Evolutionary conservation across 768 basidiomycete species (phyloP), one percentile per base, ranked within the genome.

Genomic region (Leccinum longicurvipes): DNA sequence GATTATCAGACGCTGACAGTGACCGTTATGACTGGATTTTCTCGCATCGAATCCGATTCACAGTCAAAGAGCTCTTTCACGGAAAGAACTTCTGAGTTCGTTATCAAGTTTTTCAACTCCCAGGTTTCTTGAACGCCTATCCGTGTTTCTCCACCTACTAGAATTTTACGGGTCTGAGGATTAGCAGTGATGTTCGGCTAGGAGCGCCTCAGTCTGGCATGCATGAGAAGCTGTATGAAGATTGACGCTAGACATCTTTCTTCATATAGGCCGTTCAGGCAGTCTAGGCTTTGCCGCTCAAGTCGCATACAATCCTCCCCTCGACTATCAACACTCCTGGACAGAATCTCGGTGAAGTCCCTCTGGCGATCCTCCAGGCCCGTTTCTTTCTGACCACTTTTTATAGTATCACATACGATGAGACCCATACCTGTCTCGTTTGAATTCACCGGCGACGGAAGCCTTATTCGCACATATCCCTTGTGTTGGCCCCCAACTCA

Each of bases 391-490:
- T 19, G 19, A 31, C 29, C 29, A 0, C 23, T 51, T 6, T 14
- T 50, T 6, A 17, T 23, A 12, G 17, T 6, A 8, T 6, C 14
- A 9, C 14, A 8, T 6, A 25, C 9, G 21, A 53, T 8, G 50
- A 17, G 2, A 19, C 5, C 25, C 10, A 4, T 11, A 0, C 50
- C 27, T 11, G 0, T 0, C 15, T 28, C 14, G 10, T 54, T 54
- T 25, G 17, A 10, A 27, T 53, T 19, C 10, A 14, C 11, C 19
- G 39, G 6, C 23, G 5, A 2, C 7, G 1, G 11, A 11, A 14
- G 3, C 9, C 1, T 0, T n/a, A 0, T 6, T 14, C 1, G 7
- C 24, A 0, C 0, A 23, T 11, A 23, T 25, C 10, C 36, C 34
- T 19, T 54, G 7, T 0, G 7, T 12, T 2, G 3, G 4, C 1